Conservation (phyloP, 2,329 filamentous ascomycete species). For the Microdochium bolleyi region DNA sequence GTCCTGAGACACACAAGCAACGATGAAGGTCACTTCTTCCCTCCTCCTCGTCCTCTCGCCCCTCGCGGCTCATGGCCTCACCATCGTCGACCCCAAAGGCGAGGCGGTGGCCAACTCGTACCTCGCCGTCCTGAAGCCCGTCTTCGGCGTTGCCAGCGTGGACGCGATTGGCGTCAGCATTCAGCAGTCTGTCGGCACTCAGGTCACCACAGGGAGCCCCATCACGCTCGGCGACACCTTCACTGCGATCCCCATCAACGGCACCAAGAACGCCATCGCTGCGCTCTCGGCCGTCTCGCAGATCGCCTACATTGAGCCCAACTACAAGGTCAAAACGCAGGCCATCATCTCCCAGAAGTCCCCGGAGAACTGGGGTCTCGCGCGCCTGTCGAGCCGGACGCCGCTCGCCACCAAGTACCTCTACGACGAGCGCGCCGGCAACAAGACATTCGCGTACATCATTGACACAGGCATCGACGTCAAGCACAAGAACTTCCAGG, state of each 20-base stretch:
- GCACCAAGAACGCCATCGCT: background rate
- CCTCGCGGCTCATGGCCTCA: too few species aligned
- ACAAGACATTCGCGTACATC: background rate
- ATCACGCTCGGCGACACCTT: background rate
- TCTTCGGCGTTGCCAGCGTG: background rate
- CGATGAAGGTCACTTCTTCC: too few species aligned
- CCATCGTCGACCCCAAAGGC: background rate
- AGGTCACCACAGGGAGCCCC: background rate
- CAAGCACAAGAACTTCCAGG: background rate
- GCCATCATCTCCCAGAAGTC: background rate
- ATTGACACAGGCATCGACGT: background rate
- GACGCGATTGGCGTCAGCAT: background rate
- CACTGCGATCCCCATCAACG: background rate
- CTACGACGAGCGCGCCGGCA: background rate
- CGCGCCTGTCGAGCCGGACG: background rate
- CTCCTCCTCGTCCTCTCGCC: too few species aligned
- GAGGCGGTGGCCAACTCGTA: background rate
- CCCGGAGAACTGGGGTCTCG: background rate
- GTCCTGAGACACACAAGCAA: too few species aligned
- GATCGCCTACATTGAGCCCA: background rate
- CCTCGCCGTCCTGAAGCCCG: background rate
- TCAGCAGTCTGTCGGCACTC: background rate
- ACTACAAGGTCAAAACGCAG: background rate
- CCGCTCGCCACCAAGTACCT: background rate
- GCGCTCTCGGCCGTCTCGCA: background rate